Evolutionary conservation across 1,139 yeast species (phyloP), one percentile per base, ranked within the genome.

Genomic region (Suhomyces ambrosiae): DNA sequence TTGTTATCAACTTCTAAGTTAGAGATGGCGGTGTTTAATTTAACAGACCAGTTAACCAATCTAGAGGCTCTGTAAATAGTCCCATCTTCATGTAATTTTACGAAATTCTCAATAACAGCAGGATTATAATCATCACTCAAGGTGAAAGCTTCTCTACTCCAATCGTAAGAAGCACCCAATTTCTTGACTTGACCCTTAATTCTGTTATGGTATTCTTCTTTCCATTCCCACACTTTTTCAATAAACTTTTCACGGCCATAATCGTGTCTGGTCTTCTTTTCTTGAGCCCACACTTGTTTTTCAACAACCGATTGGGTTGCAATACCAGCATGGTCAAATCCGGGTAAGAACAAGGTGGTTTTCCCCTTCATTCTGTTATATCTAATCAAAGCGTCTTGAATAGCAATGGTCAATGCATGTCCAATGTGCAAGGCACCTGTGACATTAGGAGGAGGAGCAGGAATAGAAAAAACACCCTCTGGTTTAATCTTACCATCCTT

Each of bases 381-480:
- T 68, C 99, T 81, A 48, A 89, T 82, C 60, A 92, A 77, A 25
- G 97, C 68, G 64, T 92, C 99, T 71, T 92, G 99, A 58, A 92
- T 86, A 30, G 97, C 75, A 46, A 90, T 88, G 14, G 98, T 94
- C 61, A 92, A 78, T 21, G 97, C 98, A 65, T 94, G 98, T 54
- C 99, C 99, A 63, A 92, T 94, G 65, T 92, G 99, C 53, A 92
- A 77, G 37, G 97, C 97, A 70, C 99, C 98, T 32, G 99, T 92
- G 49, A 94, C 96, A 60, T 92, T 92, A 58, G 98, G 98, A 46
- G 99, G 99, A 32, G 98, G 98, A 16, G 96, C 95, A 27, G 98
- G 97, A 54, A 92, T 87, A 47, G 86, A 77, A 65, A 92, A 92
- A 17, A 74, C 61, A 49, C 97, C 97, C 59, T 82, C 90, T 28